Conservation (phyloP, 352 stramenopile species). For the Globisporangium iwayamae region DNA sequence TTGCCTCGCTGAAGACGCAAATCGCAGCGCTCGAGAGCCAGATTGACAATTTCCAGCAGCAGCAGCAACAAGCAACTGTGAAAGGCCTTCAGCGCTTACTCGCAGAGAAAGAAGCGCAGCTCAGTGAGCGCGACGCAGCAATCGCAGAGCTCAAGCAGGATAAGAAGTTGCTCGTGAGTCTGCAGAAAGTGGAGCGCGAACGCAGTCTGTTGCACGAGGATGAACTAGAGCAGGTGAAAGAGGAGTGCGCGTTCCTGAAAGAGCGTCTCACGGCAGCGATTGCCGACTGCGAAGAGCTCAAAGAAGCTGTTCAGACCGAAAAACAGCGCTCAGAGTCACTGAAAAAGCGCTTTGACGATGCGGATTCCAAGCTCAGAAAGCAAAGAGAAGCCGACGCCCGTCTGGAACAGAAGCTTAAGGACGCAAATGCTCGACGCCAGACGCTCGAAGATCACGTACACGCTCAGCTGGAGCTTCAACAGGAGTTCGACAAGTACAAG, state of each 20-base stretch:
- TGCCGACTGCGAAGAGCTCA: conserved; percentile 22
- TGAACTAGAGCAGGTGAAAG: conserved; percentile 25
- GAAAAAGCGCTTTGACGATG: conserved; percentile 1
- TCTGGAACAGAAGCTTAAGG: conserved; percentile 21
- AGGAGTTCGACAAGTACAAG: conserved; percentile 8
- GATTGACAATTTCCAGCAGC: conserved; percentile 7
- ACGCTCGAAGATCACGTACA: conserved; percentile 7
- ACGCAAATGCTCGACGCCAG: conserved; percentile 7
- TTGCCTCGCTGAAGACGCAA: background rate
- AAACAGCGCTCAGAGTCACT: conserved; percentile 1
- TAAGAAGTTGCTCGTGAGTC: conserved; percentile 29
- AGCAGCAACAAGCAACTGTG: background rate
- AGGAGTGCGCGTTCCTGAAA: conserved; percentile 21
- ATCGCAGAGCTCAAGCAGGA: conserved; percentile 38
- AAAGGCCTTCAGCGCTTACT: conserved; percentile 24
- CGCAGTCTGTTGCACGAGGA: conserved; percentile 19
- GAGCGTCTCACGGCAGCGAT: conserved; percentile 21
- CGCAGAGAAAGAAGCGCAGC: conserved; percentile 24
- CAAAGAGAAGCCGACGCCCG: conserved; percentile 4
- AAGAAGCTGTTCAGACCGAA: conserved; percentile 11
- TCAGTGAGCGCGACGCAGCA: conserved; percentile 24
- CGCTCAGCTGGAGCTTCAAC: conserved; percentile 6
- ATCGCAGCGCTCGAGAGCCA: background rate
- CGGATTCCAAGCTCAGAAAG: conserved; percentile 9
- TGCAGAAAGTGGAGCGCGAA: conserved; percentile 33